These are phyloP conservation scores for Phlyctochytrium arcticum DNA, from an alignment of 192 early-diverging fungal genomes.

Conservation along the genomic window DNA sequence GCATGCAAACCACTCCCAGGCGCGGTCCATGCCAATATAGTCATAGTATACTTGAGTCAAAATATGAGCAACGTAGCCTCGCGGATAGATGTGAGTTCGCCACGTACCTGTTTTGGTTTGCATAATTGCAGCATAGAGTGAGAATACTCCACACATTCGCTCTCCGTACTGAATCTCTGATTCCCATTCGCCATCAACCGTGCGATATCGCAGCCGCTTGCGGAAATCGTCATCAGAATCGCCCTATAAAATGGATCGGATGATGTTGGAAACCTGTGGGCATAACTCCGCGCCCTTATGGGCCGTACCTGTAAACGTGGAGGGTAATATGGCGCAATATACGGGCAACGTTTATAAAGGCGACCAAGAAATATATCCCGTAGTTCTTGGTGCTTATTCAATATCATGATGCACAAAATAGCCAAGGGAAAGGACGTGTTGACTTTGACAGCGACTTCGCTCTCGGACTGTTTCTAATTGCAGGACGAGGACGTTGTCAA, in stretches of 20 bases:
- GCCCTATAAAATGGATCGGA: constrained; percentile 3
- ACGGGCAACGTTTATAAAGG: constrained; percentile 65
- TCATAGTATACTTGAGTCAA: constrained; percentile 9
- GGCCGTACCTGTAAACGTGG: constrained; percentile 41
- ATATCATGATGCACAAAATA: constrained; percentile 56
- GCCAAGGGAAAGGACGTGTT: constrained; percentile 64
- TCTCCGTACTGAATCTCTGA: constrained; percentile 57
- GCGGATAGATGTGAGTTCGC: not conserved
- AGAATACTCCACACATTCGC: constrained; percentile 62
- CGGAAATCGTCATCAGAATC: constrained; percentile 42
- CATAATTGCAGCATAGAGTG: constrained; percentile 66
- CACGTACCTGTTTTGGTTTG: constrained; percentile 47
- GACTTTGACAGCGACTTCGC: constrained; percentile 57
- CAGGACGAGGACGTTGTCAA: too few species aligned
- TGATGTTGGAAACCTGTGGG: constrained; percentile 1
- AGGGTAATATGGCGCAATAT: constrained; percentile 62
- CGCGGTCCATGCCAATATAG: constrained; percentile 50
- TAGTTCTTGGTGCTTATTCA: constrained; percentile 52
- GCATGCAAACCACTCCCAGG: constrained; percentile 70
- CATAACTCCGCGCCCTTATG: not conserved
- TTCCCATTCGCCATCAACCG: constrained; percentile 43
- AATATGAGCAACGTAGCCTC: not conserved
- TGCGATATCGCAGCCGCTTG: constrained; percentile 40
- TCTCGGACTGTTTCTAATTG: constrained; percentile 62
- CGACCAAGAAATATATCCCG: constrained; percentile 58